phyloP scores from a whole-genome alignment of 2,329 filamentous ascomycete species.

The Colletotrichum cuscutae region DNA sequence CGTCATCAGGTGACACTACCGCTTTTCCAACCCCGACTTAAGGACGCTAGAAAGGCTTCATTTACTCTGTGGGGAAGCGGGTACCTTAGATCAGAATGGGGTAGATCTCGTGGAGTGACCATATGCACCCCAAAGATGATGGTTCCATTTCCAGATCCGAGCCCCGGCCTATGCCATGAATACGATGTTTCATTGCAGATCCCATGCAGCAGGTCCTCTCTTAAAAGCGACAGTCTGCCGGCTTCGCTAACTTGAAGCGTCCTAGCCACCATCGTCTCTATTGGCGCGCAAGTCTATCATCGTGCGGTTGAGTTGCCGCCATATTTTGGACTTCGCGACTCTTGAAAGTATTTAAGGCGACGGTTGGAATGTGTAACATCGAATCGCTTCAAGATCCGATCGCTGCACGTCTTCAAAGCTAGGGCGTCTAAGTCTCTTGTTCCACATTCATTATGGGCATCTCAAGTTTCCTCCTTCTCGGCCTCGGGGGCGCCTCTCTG shows the following conservation, averaged over 20 bases:
- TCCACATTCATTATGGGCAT: neutral
- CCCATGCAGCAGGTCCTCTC: neutral
- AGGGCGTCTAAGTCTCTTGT: neutral
- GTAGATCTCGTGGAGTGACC: neutral
- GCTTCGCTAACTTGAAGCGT: neutral
- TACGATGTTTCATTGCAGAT: constrained; percentile 7
- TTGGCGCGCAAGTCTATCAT: neutral
- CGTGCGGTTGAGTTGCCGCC: neutral
- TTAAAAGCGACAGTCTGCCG: neutral
- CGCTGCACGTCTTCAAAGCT: neutral
- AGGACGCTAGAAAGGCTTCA: neutral
- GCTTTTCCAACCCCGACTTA: neutral
- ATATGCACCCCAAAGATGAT: neutral
- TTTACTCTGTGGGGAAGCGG: neutral
- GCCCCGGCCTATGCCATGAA: neutral
- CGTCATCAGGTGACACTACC: neutral
- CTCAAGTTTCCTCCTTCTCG: neutral
- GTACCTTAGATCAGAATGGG: neutral
- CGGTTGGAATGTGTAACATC: neutral
- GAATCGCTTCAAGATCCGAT: neutral
- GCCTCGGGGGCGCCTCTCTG: neutral
- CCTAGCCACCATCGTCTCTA: neutral
- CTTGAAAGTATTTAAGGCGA: neutral
- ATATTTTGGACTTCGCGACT: neutral
- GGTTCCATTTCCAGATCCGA: neutral